Evolutionary conservation across 2,329 filamentous ascomycete genomes (phyloP), one percentile per base, ranked within the genome.

Genomic region (Coniella vitis): DNA sequence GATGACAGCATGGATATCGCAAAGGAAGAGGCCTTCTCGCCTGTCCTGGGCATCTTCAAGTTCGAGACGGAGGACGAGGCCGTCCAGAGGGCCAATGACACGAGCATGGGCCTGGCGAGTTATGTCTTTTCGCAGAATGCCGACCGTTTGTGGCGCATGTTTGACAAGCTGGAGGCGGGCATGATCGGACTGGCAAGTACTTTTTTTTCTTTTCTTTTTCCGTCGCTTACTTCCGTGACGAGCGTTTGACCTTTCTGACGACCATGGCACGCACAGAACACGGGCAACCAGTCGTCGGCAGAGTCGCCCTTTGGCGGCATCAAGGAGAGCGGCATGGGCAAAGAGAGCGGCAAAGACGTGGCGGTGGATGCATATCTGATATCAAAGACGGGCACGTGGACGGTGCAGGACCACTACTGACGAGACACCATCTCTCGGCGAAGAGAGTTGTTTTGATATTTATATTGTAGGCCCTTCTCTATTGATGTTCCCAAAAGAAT

Each of bases 161-260:
- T 69, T 9, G 72, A 74, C 54, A 68, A 65, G 3, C 62, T 84
- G 45, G 77, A 85, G 54, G 77, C 82, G 1, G 79, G 81, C 10
- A 84, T 84, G 81, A 73, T 84, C 5, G 80, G 79, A 47, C 73
- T 80, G 29, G 51, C 51, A 17, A 41, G 51, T 49, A 13, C 13
- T 1, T 22, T 8, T 12, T 13, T 10, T 19, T 21, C 7, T 7
- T 31, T 2, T 4, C 1, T 10, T 4, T 10, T 17, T 14, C 4
- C 2, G 14, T 16, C 3, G 21, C 8, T 29, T 10, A n/a, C 31
- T 45, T 14, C 41, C 20, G 7, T 3, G 7, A 29, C 20, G 17
- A n/a, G 12, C 13, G 4, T 14, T 5, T n/a, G 17, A 13, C 14
- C n/a, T n/a, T n/a, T n/a, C 25, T 29, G 25, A 29, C 25, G n/a